phyloP scores from a whole-genome alignment of 495 filamentous ascomycete species.

The Trypethelium eluteriae region DNA sequence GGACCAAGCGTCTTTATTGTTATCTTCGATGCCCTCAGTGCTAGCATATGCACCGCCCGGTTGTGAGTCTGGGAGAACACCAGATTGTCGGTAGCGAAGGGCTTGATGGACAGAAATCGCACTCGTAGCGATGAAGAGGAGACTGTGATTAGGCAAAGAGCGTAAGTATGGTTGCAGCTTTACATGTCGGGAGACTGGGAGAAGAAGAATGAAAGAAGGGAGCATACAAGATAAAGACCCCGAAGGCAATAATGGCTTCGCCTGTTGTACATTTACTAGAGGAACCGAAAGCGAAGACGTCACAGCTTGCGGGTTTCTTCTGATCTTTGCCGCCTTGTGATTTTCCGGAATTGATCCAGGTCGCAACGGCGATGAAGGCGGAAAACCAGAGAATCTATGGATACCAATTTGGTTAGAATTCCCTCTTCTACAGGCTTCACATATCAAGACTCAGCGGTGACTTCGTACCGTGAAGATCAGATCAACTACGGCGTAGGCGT shows the following conservation, averaged over 20 bases:
- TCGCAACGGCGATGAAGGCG: slow-evolving; percentile 68
- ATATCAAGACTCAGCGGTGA: neutral
- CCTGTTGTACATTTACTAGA: slow-evolving; percentile 59
- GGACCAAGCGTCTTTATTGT: slow-evolving; percentile 30
- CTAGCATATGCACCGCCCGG: slow-evolving; percentile 20
- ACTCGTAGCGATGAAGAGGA: slow-evolving; percentile 65
- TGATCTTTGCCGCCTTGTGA: slow-evolving; percentile 30
- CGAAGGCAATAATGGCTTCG: slow-evolving; percentile 69
- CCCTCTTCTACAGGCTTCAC: neutral
- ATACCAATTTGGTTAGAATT: neutral
- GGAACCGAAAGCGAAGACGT: slow-evolving; percentile 48
- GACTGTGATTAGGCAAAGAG: slow-evolving; percentile 38
- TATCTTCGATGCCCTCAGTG: slow-evolving; percentile 11
- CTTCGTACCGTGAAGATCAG: slow-evolving; percentile 48
- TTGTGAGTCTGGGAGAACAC: slow-evolving; percentile 59
- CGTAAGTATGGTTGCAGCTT: neutral
- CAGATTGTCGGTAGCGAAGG: slow-evolving; percentile 69
- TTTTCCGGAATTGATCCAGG: slow-evolving; percentile 49
- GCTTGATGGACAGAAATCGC: slow-evolving; percentile 70
- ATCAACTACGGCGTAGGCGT: slow-evolving; percentile 72
- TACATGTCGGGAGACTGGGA: slow-evolving; percentile 5
- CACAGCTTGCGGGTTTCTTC: slow-evolving; percentile 40
- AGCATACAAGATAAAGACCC: slow-evolving; percentile 72
- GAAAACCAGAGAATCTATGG: slow-evolving; percentile 67
- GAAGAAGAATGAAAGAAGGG: slow-evolving; percentile 16